These are phyloP conservation scores for Blastocladiella emersonii DNA, from an alignment of 371 early-diverging fungal genomes.

Conservation along the genomic window DNA sequence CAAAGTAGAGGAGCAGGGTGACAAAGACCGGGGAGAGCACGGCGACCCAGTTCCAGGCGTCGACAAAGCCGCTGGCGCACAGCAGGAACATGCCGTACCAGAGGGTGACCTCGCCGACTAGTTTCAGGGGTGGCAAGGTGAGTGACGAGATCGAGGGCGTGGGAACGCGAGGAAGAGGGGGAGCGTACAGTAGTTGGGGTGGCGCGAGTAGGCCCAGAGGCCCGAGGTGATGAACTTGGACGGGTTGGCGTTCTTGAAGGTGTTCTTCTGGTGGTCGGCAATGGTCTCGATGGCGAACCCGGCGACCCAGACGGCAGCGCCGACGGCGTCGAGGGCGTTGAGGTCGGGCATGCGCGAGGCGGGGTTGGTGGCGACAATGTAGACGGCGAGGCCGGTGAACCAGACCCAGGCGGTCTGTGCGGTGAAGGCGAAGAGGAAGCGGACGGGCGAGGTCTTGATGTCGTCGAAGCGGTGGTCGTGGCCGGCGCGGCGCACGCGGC, in stretches of 20 bases:
- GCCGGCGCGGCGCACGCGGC: background rate
- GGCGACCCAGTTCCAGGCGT: slow-evolving; percentile 24
- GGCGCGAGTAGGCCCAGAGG: slow-evolving; percentile 11
- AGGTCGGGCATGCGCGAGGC: slow-evolving; percentile 13
- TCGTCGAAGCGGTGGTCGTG: background rate
- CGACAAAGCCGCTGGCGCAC: slow-evolving; percentile 22
- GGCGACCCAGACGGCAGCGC: slow-evolving; percentile 21
- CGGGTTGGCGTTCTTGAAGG: slow-evolving; percentile 16
- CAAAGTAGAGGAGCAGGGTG: slow-evolving; percentile 17
- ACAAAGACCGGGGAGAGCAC: slow-evolving; percentile 26
- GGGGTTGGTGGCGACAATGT: slow-evolving; percentile 4
- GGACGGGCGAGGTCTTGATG: background rate
- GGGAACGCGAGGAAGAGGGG: no score
- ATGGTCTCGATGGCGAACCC: slow-evolving; percentile 24
- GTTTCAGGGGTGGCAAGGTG: no score
- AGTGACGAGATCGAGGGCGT: no score
- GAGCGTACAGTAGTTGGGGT: slow-evolving; percentile 8
- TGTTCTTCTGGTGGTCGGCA: slow-evolving; percentile 25
- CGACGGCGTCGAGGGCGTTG: slow-evolving; percentile 18
- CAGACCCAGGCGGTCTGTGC: background rate
- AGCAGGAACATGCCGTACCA: slow-evolving; percentile 32
- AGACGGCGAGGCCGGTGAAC: slow-evolving; percentile 9
- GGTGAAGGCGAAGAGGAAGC: background rate
- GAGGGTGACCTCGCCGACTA: slow-evolving; percentile 18
- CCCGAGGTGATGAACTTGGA: slow-evolving; percentile 12